Evolutionary conservation across 164 flowering plant genomes (phyloP).

Genomic region (Magnolia officinalis): DNA sequence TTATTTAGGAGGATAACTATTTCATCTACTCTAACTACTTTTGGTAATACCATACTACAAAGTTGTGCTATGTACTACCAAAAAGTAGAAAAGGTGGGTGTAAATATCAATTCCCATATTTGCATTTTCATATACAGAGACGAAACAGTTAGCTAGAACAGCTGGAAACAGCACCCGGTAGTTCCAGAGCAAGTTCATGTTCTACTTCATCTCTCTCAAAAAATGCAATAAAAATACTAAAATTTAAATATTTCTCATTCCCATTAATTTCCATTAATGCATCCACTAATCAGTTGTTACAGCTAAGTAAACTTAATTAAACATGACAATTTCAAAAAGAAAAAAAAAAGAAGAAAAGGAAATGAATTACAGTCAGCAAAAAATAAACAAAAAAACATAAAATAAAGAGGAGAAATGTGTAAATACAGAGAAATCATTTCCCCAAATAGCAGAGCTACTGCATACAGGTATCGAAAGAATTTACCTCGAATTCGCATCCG

Average conservation of each 20-base stretch:
- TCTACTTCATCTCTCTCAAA: not conserved
- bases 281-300: conserved; percentile 19
- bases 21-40: not conserved
- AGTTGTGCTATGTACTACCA: not conserved
- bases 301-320: conserved; percentile 11
- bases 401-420: conserved; percentile 11
- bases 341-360: conserved; percentile 1
- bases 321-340: conserved; percentile 1
- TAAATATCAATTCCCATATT: not conserved
- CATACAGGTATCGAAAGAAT: not conserved
- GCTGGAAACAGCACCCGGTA: conserved; percentile 5
- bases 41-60: not conserved
- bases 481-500: conserved; percentile 14
- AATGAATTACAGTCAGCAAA: conserved; percentile 22
- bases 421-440: conserved; percentile 14
- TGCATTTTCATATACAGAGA: not conserved
- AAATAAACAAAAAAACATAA: conserved; percentile 8
- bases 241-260: not conserved
- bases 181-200: conserved; percentile 9
- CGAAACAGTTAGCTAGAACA: conserved; percentile 7
- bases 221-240: not conserved
- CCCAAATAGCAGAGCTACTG: conserved; percentile 11
- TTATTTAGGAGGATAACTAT: not conserved
- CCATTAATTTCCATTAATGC: conserved; percentile 9
- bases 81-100: not conserved